Conservation (phyloP, 257 asterid genomes). For the Fraxinus pennsylvanica region DNA sequence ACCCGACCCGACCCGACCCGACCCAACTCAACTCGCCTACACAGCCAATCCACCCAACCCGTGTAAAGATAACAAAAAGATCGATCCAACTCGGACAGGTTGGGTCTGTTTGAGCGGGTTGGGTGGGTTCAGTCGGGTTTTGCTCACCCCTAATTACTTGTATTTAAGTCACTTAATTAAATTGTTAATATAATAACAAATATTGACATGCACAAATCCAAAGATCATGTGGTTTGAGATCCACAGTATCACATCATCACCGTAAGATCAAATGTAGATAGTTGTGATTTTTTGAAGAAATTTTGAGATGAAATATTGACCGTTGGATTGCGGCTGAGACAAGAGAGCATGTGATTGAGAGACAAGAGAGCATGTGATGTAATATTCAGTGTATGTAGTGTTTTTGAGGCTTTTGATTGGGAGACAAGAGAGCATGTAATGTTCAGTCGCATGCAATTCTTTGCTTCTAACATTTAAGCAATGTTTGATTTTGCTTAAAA, state of each 20-base stretch:
- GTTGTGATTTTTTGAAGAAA: not conserved
- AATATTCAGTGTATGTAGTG: not conserved
- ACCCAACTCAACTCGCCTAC: no score
- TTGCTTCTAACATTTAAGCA: not conserved
- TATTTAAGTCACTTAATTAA: not conserved
- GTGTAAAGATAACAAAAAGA: no score
- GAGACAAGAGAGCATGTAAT: slow-evolving; percentile 5
- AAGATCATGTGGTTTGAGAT: not conserved
- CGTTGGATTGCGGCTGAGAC: not conserved
- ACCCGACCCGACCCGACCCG: no score
- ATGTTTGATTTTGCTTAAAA: no score
- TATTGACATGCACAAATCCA: not conserved
- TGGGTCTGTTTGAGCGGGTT: no score
- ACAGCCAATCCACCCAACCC: no score
- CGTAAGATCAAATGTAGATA: not conserved
- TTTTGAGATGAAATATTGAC: not conserved
- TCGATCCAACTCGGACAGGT: no score
- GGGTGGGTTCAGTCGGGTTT: no score
- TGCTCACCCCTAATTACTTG: not conserved
- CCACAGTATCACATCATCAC: not conserved
- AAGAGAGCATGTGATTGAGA: not conserved
- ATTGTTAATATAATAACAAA: not conserved
- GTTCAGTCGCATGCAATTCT: slow-evolving; percentile 19
- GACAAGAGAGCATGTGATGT: not conserved
- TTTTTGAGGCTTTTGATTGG: not conserved